phyloP scores from a whole-genome alignment of 768 basidiomycete genomes.

The Lentinula lateritia region DNA sequence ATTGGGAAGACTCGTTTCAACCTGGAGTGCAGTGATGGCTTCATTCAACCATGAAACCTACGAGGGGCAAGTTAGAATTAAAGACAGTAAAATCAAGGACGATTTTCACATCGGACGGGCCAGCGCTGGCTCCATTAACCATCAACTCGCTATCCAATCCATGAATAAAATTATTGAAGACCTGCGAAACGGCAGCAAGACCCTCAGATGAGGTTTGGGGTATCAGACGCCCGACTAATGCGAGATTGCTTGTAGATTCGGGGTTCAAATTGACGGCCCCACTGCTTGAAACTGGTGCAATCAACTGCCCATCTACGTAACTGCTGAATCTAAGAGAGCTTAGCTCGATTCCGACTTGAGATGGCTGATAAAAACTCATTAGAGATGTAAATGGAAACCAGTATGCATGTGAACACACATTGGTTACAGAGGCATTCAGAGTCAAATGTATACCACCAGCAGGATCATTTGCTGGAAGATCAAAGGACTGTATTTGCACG shows the following conservation, averaged over 20 bases:
- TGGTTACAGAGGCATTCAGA: constrained; percentile 51
- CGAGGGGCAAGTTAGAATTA: constrained; percentile 6
- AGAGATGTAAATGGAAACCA: background rate
- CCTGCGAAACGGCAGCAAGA: constrained; percentile 49
- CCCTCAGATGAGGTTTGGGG: constrained; percentile 51
- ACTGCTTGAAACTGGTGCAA: constrained; percentile 52
- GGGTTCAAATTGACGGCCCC: constrained; percentile 51
- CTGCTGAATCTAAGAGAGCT: constrained; percentile 58
- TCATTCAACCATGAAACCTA: constrained; percentile 71
- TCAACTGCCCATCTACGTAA: constrained; percentile 43
- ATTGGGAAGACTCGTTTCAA: constrained; percentile 58
- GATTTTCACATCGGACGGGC: constrained; percentile 44
- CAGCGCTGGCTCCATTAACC: constrained; percentile 56
- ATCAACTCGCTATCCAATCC: constrained; percentile 55
- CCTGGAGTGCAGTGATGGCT: constrained; percentile 57
- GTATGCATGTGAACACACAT: constrained; percentile 33
- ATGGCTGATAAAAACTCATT: constrained; percentile 39
- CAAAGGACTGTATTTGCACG: constrained; percentile 61
- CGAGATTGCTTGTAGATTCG: constrained; percentile 41
- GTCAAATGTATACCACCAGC: constrained; percentile 67
- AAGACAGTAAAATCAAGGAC: background rate
- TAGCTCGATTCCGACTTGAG: constrained; percentile 68
- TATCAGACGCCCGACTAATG: constrained; percentile 58
- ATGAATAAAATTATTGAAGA: constrained; percentile 72
- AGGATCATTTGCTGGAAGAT: constrained; percentile 66